Evolutionary conservation across 805 yeast species (phyloP).

Genomic region (Kregervanrija delftensis): DNA sequence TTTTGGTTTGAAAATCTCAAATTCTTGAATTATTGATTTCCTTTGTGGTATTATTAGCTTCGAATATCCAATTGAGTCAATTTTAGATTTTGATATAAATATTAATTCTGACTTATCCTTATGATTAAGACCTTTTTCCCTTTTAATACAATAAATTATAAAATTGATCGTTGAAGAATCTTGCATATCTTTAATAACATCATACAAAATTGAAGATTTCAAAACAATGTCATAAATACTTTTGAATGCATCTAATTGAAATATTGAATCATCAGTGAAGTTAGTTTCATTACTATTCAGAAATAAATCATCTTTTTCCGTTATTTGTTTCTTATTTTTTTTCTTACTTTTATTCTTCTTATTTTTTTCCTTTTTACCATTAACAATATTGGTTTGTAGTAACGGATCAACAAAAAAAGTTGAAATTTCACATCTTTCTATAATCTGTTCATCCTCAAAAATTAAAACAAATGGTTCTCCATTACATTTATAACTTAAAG

Average conservation of each 20-base stretch:
- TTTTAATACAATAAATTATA: slow-evolving; percentile 36
- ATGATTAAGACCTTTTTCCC: slow-evolving; percentile 1
- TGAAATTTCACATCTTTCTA: slow-evolving; percentile 52
- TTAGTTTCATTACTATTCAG: slow-evolving; percentile 22
- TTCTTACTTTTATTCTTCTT: background rate
- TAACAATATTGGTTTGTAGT: background rate
- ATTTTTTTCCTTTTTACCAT: background rate
- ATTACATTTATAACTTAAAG: slow-evolving; percentile 40
- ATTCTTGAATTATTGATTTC: slow-evolving; percentile 52
- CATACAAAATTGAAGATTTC: slow-evolving; percentile 45
- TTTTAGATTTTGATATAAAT: slow-evolving; percentile 50
- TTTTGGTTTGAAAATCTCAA: slow-evolving; percentile 33
- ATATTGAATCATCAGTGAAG: slow-evolving; percentile 11
- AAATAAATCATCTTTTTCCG: slow-evolving; percentile 14
- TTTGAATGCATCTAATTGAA: slow-evolving; percentile 32
- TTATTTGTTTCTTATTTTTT: background rate
- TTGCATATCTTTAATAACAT: slow-evolving; percentile 48
- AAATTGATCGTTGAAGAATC: slow-evolving; percentile 48
- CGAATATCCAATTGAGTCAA: slow-evolving; percentile 63
- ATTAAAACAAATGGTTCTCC: slow-evolving; percentile 50
- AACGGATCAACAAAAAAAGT: slow-evolving; percentile 31
- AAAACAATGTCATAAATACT: slow-evolving; percentile 46
- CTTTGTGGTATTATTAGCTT: slow-evolving; percentile 62
- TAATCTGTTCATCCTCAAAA: slow-evolving; percentile 44
- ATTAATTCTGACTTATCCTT: slow-evolving; percentile 33